Base-by-base conservation (phyloP, 140 eudicot genomes). In the Bidens hawaiensis region DNA sequence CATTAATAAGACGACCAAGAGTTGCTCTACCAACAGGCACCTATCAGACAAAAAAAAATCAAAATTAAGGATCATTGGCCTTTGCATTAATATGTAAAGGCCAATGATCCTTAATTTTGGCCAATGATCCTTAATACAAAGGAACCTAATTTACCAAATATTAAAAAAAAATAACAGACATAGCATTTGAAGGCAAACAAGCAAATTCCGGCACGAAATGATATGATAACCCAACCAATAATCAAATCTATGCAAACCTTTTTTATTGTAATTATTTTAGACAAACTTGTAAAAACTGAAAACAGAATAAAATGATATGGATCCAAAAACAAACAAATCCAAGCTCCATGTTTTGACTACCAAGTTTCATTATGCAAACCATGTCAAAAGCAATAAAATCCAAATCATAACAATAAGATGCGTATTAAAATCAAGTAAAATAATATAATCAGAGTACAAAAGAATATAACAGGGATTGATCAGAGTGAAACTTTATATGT, bases 11-110 rank as follows among this genome's bases (percentile, higher is more conserved):
- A 49, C 90, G 90, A 1, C 90, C 90, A 70, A 83, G 90, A 5
- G 90, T 83, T 34, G 86, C 86, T 45, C 90, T 77, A 10, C 90
- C 90, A 13, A 83, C 90, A 64, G 90, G 90, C 4, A 83, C 83
- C 90, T 83, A 34, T 0, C 16, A 57, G 8, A 57, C 18, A 73
- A 75, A 19, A 33, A 4, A 34, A 13, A 5, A 36, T 36, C 43
- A 5, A 36, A 48, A 47, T 47, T 68, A 60, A 51, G 18, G 16
- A 41, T n/a, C 68, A 50, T 50, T 7, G 13, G 50, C 43, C 60
- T 36, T 60, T 18, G 12, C 53, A 16, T 23, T n/a, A n/a, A n/a
- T n/a, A n/a, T n/a, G n/a, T n/a, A n/a, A n/a, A n/a, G n/a, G n/a
- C n/a, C n/a, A n/a, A n/a, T n/a, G n/a, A n/a, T n/a, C n/a, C n/a